Evolutionary conservation across 176 grass and related monocot genomes (phyloP), one percentile per base, ranked within the genome.

Genomic region (barley (Hordeum vulgare)): DNA sequence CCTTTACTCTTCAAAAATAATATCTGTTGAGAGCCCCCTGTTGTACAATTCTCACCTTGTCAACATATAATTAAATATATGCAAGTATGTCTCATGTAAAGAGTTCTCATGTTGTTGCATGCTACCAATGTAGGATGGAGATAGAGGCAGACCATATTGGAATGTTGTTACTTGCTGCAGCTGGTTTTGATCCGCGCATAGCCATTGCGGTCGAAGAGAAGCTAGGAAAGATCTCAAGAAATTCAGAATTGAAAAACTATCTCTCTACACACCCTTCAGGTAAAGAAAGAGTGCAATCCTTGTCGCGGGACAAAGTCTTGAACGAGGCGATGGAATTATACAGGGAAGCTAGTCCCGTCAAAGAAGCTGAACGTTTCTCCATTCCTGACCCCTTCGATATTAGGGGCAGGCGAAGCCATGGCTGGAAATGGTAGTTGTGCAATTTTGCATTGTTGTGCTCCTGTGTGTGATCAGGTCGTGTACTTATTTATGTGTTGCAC

Each of bases 101-200:
- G 45, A 66, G 6, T 47, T 56, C 26, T 61, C 26, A 8, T 72
- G 35, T 72, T 71, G 39, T 41, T 85, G 10, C 67, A 31, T 65
- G 28, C 45, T 93, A 33, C 37, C 29, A 40, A 49, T 80, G 67
- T 69, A 98, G 96, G 93, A 98, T 90, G 89, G 96, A 98, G 81
- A 91, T 95, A 75, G 96, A 98, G 83, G 93, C 96, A 15, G 96
- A 98, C 85, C 89, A 90, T 40, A 98, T 98, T 83, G 96, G 93
- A 75, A 80, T 98, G 54, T 54, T 98, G 80, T 76, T 98, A 54
- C 89, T 98, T 5, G 96, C 80, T 35, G 66, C 90, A 40, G 91
- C 96, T 93, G 96, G 96, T 66, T 98, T 90, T 27, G 93, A 98
- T 82, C 93, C 96, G 7, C 87, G 89, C 23, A 56, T 98, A 41